A percentile compares a stretch with the other conserved stretches of the same genome.
These are phyloP conservation scores for Epichloe coenophiala DNA, from an alignment of 2,329 filamentous ascomycete genomes.

Conservation along the genomic window DNA sequence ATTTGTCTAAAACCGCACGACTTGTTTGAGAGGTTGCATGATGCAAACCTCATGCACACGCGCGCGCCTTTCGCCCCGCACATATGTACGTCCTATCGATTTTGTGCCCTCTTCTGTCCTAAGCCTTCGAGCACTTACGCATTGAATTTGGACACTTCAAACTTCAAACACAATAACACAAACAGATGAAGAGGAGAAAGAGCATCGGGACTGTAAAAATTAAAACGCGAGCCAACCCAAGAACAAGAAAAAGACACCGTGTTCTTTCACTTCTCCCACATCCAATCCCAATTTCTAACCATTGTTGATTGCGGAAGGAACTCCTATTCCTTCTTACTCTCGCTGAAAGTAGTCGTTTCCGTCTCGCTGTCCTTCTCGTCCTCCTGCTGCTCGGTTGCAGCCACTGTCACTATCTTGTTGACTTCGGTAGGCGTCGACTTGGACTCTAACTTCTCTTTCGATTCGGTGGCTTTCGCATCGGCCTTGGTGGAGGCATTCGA, in stretches of 20 bases:
- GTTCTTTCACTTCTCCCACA: conserved; percentile 1
- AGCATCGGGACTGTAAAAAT: not conserved
- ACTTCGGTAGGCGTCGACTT: conserved; percentile 5
- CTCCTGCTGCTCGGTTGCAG: conserved; percentile 8
- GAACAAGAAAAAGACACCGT: not conserved
- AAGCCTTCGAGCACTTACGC: not conserved
- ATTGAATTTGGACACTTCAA: not conserved
- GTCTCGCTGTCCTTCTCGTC: conserved; percentile 14
- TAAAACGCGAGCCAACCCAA: conserved; percentile 4
- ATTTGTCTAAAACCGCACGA: conserved; percentile 2
- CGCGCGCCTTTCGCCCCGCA: conserved; percentile 1
- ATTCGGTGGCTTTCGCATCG: conserved; percentile 7
- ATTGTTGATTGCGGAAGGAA: conserved; percentile 10
- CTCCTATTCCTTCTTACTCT: conserved; percentile 25
- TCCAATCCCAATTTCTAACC: not conserved
- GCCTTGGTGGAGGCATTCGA: conserved; percentile 9
- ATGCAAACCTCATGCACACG: conserved; percentile 2
- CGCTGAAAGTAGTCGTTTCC: conserved; percentile 13
- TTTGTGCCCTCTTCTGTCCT: not conserved
- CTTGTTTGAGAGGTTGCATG: not conserved
- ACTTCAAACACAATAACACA: not conserved
- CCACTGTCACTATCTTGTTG: not conserved
- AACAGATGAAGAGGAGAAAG: not conserved
- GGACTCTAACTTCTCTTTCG: conserved; percentile 7
- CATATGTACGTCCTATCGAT: not conserved